Evolutionary conservation across 2,329 filamentous ascomycete genomes (phyloP), one percentile per base, ranked within the genome.

Genomic region (Thelonectria blattea): DNA sequence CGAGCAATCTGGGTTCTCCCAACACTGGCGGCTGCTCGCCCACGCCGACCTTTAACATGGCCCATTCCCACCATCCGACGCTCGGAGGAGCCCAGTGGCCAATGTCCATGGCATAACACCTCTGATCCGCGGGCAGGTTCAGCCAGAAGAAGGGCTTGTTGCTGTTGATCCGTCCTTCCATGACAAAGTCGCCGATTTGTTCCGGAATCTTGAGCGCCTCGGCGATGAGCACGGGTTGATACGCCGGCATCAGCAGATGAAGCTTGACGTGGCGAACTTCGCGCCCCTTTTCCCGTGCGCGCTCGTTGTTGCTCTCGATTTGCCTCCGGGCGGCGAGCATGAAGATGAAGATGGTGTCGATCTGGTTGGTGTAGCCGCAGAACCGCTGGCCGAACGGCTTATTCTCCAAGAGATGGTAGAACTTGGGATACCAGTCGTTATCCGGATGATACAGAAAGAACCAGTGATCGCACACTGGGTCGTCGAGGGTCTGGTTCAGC

Each of bases 361-460:
- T 72, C 54, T 78, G 75, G 42, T 78, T 77, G 32, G 75, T 76
- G 60, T 78, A 76, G 22, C 76, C 76, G 58, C 75, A 76, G 43
- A 79, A 79, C 1, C 71, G 66, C 7, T 73, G 70, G 4, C 72
- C 71, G 0, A 78, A 61, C 3, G 73, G 75, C 10, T 70, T 69
- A 3, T 73, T 68, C 11, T 76, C 72, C 14, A 78, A 61, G 0
- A 78, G 68, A 7, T 76, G 72, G 50, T 76, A 76, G 56, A 79
- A 79, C 5, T 72, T 73, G 12, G 76, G 74, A 43, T 79, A 76
- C 77, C 77, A 79, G 49, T 77, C 75, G 42, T 75, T 77, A 37
- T 79, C 77, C 2, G 77, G 77, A 30, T 79, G 77, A 37, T 74
- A 79, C 2, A 79, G 68, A 34, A 79, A 79, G 61, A 78, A 78